Base-by-base conservation (phyloP, 2,329 filamentous ascomycete species). In the Pseudocercospora cruenta region DNA sequence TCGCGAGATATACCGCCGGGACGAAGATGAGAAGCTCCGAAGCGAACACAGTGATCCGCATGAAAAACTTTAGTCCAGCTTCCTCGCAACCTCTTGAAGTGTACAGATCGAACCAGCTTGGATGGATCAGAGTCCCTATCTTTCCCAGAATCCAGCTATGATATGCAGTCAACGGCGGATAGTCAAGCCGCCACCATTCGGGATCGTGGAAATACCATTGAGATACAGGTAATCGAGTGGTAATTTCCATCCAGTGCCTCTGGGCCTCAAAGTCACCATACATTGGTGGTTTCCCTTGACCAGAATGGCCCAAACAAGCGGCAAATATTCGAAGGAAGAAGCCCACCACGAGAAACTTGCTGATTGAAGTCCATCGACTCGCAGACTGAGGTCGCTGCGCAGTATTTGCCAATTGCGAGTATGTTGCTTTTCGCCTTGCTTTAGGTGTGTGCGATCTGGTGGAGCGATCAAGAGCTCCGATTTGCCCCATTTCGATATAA, bases 151-250 rank as follows among this genome's bases (percentile, higher is more conserved):
- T 76, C 94, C 93, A 98, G 82, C 93, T 97, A 80, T 99, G 95
- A 81, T 98, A 98, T 61, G 95, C 95, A 60, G 95, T 98, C 80
- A 98, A 86, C 60, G 95, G 95, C 64, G 95, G 95, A 78, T 98
- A 99, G 80, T 99, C 95, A 71, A 99, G 85, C 0, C 94, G 95
- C 95, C 95, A 99, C 90, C 94, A 98, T 74, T 94, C 85, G 55
- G 97, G 83, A 78, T 98, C 94, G 78, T 98, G 92, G 76, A 96
- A 97, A 79, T 98, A 98, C 95, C 95, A 98, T 78, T 94, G 91
- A 7, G 93, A 94, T 47, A 96, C 85, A 14, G 95, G 95, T 1
- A 98, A 83, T 66, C 96, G 88, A 8, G 88, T 91, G 2, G 94
- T 97, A 70, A 98, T 84, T 76, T 98, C 95, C 94, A 98, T 97